A percentile compares a stretch with the other conserved stretches of the same genome.
These are phyloP conservation scores for Cladophialophora exuberans DNA, from an alignment of 2,329 filamentous ascomycete genomes.

Conservation along the genomic window DNA sequence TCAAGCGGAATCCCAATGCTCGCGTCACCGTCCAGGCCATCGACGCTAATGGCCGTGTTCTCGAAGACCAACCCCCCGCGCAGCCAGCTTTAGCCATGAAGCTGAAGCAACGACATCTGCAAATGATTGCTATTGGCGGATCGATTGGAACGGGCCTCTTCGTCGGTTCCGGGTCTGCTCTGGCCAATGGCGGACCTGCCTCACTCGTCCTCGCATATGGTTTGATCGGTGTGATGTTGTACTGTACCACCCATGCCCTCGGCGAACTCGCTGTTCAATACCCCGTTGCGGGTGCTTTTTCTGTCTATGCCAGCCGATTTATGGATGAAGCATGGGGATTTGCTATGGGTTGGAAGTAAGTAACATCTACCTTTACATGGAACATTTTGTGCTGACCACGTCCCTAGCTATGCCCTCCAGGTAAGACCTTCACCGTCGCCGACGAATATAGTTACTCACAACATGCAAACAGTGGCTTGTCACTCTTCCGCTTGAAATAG, in stretches of 20 bases:
- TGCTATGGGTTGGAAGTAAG: constrained; percentile 90
- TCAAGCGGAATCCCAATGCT: constrained; percentile 50
- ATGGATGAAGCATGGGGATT: constrained; percentile 93
- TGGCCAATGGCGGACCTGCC: constrained; percentile 74
- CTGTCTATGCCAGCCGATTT: constrained; percentile 89
- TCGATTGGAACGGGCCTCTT: constrained; percentile 79
- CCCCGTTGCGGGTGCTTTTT: constrained; percentile 88
- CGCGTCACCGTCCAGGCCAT: constrained; percentile 41
- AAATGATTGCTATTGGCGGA: constrained; percentile 97
- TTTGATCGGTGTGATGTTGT: constrained; percentile 83
- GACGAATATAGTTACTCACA: too few relatives aligned
- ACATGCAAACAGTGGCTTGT: constrained; percentile 92
- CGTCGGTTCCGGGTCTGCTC: constrained; percentile 74
- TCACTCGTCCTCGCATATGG: constrained; percentile 74
- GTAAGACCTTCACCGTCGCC: too few relatives aligned
- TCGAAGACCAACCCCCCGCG: constrained; percentile 66
- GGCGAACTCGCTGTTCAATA: constrained; percentile 92
- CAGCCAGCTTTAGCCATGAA: constrained; percentile 75
- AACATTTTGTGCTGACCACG: constrained; percentile 1
- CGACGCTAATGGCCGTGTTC: constrained; percentile 58
- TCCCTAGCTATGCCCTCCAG: constrained; percentile 73
- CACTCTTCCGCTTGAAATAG: constrained; percentile 81
- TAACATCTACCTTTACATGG: constrained; percentile 26
- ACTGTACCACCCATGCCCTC: constrained; percentile 86
- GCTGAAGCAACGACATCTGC: constrained; percentile 81